A percentile compares a stretch with the other conserved stretches of the same genome.
phyloP scores from a whole-genome alignment of 345 rosid species.

The Eucalyptus decipiens region DNA sequence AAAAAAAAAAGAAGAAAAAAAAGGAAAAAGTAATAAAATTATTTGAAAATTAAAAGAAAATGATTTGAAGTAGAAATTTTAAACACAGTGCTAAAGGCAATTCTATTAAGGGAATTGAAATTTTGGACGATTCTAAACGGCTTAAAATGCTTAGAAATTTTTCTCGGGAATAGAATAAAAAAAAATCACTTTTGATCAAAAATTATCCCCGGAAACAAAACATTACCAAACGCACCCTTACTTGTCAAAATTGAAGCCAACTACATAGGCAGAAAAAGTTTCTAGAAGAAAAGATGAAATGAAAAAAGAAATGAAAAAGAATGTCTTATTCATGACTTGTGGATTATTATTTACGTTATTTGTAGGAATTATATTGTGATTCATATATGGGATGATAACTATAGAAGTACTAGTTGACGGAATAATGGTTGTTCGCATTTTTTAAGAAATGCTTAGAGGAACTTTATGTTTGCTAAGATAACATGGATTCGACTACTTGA shows the following conservation, averaged over 20 bases:
- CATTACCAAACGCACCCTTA: fast-evolving
- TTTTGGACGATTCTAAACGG: fast-evolving
- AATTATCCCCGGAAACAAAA: fast-evolving
- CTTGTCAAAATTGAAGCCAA: too few relatives aligned
- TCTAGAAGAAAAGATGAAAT: background rate
- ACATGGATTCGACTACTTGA: background rate
- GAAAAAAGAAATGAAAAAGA: background rate
- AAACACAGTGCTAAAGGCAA: fast-evolving
- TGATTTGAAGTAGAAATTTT: too few relatives aligned
- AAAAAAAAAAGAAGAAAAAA: too few relatives aligned
- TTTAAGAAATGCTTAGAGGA: background rate
- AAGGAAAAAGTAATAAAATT: too few relatives aligned
- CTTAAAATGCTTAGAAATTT: too few relatives aligned
- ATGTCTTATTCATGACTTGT: background rate
- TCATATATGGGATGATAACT: background rate
- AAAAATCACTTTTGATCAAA: fast-evolving
- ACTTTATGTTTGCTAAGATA: background rate
- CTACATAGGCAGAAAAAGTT: too few relatives aligned
- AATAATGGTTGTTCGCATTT: background rate
- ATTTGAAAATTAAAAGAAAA: too few relatives aligned
- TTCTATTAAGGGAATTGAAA: too few relatives aligned
- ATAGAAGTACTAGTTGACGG: background rate
- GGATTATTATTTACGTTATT: background rate
- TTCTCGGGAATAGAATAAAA: fast-evolving
- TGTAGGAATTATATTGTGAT: background rate